These are phyloP conservation scores for Urtica urens DNA, from an alignment of 306 rosid species.

Conservation along the genomic window DNA sequence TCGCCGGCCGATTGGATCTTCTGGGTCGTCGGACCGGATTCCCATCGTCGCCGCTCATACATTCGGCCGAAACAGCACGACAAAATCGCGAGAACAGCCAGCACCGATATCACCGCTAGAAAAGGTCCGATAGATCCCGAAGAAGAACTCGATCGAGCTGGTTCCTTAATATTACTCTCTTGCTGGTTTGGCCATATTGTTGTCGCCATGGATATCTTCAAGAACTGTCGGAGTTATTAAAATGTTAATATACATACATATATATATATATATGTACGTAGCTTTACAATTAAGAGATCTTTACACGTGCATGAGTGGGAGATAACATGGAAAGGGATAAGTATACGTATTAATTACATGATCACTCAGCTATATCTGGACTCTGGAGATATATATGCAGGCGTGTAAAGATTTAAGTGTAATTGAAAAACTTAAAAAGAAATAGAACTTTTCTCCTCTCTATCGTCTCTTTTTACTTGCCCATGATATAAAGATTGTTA, in stretches of 20 bases:
- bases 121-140: slow-evolving; percentile 64
- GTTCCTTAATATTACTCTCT: slow-evolving; percentile 17
- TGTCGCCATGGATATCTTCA: background rate
- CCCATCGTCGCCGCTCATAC: slow-evolving; percentile 20
- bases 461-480: too few relatives aligned
- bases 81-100: slow-evolving; percentile 32
- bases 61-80: slow-evolving; percentile 46
- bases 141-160: slow-evolving; percentile 3
- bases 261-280: background rate
- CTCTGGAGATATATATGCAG: too few relatives aligned
- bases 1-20: slow-evolving; percentile 23
- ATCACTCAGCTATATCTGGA: too few relatives aligned
- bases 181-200: slow-evolving; percentile 23
- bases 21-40: slow-evolving; percentile 28
- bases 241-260: too few relatives aligned
- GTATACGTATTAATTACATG: background rate
- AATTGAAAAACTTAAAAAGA: too few relatives aligned
- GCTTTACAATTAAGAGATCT: background rate
- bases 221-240: too few relatives aligned
- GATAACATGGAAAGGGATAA: background rate
- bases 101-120: slow-evolving; percentile 52
- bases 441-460: too few relatives aligned
- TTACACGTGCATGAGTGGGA: background rate
- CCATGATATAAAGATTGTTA: too few relatives aligned
- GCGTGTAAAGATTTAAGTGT: too few relatives aligned